Base-by-base conservation (phyloP, 2,329 filamentous ascomycete species). In the Pseudonectria buxi region DNA sequence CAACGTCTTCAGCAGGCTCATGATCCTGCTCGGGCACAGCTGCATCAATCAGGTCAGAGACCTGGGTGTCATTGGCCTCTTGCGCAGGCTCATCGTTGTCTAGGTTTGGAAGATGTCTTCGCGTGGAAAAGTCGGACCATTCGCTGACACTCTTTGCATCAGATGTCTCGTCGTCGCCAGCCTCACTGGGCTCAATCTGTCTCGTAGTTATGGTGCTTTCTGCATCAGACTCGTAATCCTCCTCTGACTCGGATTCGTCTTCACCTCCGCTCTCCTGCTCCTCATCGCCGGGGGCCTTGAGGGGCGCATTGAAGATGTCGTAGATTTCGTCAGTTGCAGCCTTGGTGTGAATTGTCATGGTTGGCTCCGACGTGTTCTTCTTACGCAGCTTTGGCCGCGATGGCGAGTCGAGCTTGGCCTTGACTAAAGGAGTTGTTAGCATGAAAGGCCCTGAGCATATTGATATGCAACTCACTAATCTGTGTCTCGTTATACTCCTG, bases 301-400 rank as follows among this genome's bases (percentile, higher is more conserved):
- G 35, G 2, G 92, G 90, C 39, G 92, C 85, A 53, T 92, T 96
- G 64, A 96, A 98, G 31, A 98, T 86, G 39, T 88, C 88, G 53
- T 96, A 96, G 34, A 98, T 95, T 50, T 98, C 92, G 50, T 96
- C 89, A 43, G 90, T 95, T 4, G 92, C 92, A 46, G 92, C 90
- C 50, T 78, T 86, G 10, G 92, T 98, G 56, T 96, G 88, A 46
- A 98, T 77, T 1, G 92, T 98, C 89, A 98, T 95, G 2, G 92
- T 98, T n/a, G 89, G 86, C 60, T 96, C 90, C 33, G 73, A 67
- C 3, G 62, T 46, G 48, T 80, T 81, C 58, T 84, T 92, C 59
- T 86, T 86, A 45, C 81, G 83, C 36, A 90, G 72, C 60, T 94
- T 96, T 4, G 79, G 80, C n/a, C 81, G 77, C 1, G 85, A 85